Conservation (phyloP, 2,329 filamentous ascomycete genomes). For the Uncinocarpus reesii region DNA sequence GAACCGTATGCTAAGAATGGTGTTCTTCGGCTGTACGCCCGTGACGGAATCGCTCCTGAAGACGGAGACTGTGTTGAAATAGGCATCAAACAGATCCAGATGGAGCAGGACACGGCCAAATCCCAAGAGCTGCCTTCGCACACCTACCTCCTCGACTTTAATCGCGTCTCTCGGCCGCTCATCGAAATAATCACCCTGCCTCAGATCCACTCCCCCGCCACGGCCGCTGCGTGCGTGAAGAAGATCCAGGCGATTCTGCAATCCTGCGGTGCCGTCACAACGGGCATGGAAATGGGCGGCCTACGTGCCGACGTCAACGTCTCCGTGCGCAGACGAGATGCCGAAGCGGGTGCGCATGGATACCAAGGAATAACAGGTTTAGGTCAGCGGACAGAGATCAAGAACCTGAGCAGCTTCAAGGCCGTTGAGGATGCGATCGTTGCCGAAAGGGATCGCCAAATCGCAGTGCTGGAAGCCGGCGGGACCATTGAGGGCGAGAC, state of each 20-base stretch:
- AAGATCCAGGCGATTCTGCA: conserved; percentile 77
- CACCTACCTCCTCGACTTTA: conserved; percentile 78
- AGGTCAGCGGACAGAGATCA: conserved; percentile 78
- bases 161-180: conserved; percentile 79
- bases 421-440: conserved; percentile 90
- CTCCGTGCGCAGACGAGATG: conserved; percentile 57
- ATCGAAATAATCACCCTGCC: conserved; percentile 93
- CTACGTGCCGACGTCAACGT: conserved; percentile 92
- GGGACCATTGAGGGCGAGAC: conserved; percentile 74
- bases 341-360: conserved; percentile 33
- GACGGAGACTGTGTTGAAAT: conserved; percentile 62
- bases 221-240: conserved; percentile 75
- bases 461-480: conserved; percentile 64
- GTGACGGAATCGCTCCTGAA: conserved; percentile 69
- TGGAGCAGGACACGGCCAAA: conserved; percentile 97
- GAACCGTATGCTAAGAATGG: conserved; percentile 60
- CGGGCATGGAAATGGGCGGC: conserved; percentile 88
- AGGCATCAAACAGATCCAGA: conserved; percentile 85
- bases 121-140: conserved; percentile 67
- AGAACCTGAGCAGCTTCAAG: conserved; percentile 91
- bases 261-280: conserved; percentile 72
- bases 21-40: conserved; percentile 54
- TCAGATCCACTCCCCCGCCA: conserved; percentile 74
- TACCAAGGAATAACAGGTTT: conserved; percentile 53
- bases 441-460: conserved; percentile 82